Evolutionary conservation across 768 basidiomycete species (phyloP).

Genomic region (Galerina sulciceps): DNA sequence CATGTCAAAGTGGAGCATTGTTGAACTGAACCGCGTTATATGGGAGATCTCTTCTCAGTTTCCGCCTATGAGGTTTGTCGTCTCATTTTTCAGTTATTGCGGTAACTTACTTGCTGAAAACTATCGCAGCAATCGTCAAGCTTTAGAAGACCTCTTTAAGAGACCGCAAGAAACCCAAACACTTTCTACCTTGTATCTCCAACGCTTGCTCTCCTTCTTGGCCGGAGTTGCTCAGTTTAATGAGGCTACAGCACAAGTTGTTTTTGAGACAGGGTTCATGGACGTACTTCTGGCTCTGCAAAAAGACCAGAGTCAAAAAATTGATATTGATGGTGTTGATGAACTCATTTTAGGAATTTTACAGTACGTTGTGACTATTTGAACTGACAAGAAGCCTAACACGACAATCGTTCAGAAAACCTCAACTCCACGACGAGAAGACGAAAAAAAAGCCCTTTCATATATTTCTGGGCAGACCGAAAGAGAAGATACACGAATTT

Average conservation of each 20-base stretch:
- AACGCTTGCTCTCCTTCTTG: conserved; percentile 9
- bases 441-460: conserved; percentile 6
- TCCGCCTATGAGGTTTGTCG: conserved; percentile 13
- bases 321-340: conserved; percentile 2
- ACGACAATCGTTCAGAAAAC: conserved; percentile 1
- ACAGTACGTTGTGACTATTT: neutral
- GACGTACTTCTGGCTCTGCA: conserved; percentile 12
- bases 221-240: conserved; percentile 7
- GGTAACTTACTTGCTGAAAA: no score
- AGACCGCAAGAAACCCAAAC: neutral
- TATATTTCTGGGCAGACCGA: conserved; percentile 13
- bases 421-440: conserved; percentile 9
- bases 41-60: conserved; percentile 12
- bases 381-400: neutral
- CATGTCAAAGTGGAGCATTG: conserved; percentile 1
- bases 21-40: conserved; percentile 5
- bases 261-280: conserved; percentile 14
- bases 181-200: conserved; percentile 6
- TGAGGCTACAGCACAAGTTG: conserved; percentile 4
- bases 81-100: neutral
- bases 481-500: conserved; percentile 2
- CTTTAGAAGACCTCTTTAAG: conserved; percentile 11
- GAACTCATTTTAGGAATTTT: conserved; percentile 6
- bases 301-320: conserved; percentile 1
- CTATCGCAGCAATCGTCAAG: conserved; percentile 3